phyloP scores from a whole-genome alignment of 73 alveolate species.

The Breviolum minutum region DNA sequence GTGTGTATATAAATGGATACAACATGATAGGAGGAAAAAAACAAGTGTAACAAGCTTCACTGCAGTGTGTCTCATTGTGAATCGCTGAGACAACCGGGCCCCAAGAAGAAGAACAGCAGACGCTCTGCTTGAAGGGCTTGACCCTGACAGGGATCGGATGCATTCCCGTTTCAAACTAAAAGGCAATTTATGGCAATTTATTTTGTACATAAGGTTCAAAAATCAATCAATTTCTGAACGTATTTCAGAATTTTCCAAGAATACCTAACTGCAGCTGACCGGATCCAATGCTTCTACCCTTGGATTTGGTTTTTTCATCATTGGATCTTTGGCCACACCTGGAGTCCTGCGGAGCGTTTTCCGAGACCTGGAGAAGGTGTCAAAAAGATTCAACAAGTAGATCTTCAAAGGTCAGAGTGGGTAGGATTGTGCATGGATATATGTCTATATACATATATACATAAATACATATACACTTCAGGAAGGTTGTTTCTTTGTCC shows the following conservation, averaged over 20 bases:
- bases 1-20: no score
- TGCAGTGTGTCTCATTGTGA: no score
- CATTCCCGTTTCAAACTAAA: neutral
- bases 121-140: conserved; percentile 84
- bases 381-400: neutral
- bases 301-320: neutral
- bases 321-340: neutral
- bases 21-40: no score
- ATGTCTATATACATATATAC: no score
- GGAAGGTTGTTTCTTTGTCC: no score
- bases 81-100: neutral
- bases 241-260: neutral
- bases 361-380: conserved; percentile 5
- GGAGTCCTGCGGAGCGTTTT: conserved; percentile 26
- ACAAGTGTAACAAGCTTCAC: no score
- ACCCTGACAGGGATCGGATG: conserved; percentile 11
- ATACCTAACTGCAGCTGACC: no score
- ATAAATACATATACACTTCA: no score
- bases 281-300: no score
- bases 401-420: neutral
- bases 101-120: conserved; percentile 68
- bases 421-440: no score
- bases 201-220: no score
- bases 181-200: no score
- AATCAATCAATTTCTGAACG: neutral